Evolutionary conservation across 805 yeast species (phyloP).

Genomic region (Debaryomyces hansenii): DNA sequence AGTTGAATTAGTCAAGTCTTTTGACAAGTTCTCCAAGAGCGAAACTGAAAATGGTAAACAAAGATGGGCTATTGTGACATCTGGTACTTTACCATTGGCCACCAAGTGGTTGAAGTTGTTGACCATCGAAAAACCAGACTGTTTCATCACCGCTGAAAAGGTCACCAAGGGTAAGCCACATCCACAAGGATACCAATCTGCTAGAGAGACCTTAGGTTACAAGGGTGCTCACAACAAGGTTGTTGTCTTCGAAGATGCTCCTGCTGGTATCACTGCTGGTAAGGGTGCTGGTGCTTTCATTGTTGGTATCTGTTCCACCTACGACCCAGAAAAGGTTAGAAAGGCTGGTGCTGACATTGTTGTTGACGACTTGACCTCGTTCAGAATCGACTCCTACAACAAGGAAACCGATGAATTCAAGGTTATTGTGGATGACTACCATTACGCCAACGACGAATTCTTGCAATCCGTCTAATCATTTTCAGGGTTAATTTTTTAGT

Average conservation of each 20-base stretch:
- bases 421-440: slow-evolving; percentile 41
- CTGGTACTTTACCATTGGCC: slow-evolving; percentile 78
- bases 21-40: slow-evolving; percentile 49
- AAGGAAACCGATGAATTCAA: slow-evolving; percentile 43
- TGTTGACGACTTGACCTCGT: slow-evolving; percentile 67
- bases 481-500: neutral
- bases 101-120: slow-evolving; percentile 74
- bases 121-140: slow-evolving; percentile 60
- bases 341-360: slow-evolving; percentile 81
- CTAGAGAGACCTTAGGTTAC: slow-evolving; percentile 49
- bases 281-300: slow-evolving; percentile 80
- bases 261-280: slow-evolving; percentile 84
- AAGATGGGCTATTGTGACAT: slow-evolving; percentile 87
- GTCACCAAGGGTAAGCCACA: slow-evolving; percentile 82
- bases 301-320: slow-evolving; percentile 82
- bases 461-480: slow-evolving; percentile 21
- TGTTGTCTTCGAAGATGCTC: slow-evolving; percentile 86
- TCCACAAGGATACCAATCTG: slow-evolving; percentile 77
- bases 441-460: slow-evolving; percentile 42
- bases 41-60: slow-evolving; percentile 42
- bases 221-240: slow-evolving; percentile 35
- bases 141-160: slow-evolving; percentile 80
- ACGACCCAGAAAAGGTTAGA: slow-evolving; percentile 65
- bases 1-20: slow-evolving; percentile 54
- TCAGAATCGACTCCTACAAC: slow-evolving; percentile 57